phyloP scores from a whole-genome alignment of 495 filamentous ascomycete genomes.

The Neurospora sp. region DNA sequence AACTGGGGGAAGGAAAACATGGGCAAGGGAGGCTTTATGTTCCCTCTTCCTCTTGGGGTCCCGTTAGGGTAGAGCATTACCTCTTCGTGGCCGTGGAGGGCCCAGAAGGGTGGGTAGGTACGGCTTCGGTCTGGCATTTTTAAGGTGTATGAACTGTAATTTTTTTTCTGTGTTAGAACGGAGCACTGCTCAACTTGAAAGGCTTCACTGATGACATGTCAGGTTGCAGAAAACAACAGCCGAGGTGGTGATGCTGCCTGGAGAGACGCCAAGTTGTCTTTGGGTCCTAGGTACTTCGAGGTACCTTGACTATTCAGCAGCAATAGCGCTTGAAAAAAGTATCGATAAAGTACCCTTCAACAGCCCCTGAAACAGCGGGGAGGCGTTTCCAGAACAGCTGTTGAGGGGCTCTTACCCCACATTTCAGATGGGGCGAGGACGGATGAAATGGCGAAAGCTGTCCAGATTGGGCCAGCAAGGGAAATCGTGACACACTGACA shows the following conservation, averaged over 20 bases:
- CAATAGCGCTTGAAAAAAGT: not conserved
- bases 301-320: not conserved
- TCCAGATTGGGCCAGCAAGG: not conserved
- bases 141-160: not conserved
- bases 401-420: not conserved
- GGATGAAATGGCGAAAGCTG: not conserved
- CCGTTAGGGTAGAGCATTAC: not conserved
- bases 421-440: not conserved
- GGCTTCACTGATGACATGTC: not conserved
- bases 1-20: not conserved
- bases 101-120: not conserved
- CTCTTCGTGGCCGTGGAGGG: not conserved
- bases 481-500: not conserved
- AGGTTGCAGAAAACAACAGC: not conserved
- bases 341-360: not conserved
- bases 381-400: not conserved
- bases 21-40: not conserved
- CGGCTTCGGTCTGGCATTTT: not conserved
- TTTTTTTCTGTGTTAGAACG: not conserved
- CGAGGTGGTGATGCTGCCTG: not conserved
- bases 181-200: not conserved
- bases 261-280: not conserved
- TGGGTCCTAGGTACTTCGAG: not conserved
- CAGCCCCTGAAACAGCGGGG: not conserved
- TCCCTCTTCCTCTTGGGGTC: not conserved